phyloP scores from a whole-genome alignment of 495 filamentous ascomycete species.

The Talaromyces trachyspermus region DNA sequence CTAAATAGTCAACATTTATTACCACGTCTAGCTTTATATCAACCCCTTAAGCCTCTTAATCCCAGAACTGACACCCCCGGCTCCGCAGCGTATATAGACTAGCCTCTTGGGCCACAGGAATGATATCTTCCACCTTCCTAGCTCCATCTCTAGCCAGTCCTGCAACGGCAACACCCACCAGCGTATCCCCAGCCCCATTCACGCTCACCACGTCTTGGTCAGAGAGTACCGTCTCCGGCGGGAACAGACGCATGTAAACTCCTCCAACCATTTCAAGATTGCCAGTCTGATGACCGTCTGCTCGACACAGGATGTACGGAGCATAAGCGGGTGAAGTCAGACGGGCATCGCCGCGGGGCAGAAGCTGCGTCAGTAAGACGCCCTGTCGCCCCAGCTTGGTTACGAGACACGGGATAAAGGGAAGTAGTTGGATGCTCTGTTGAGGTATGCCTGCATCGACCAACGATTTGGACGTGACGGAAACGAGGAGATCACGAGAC shows the following conservation, averaged over 20 bases:
- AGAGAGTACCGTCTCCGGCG: conserved; percentile 53
- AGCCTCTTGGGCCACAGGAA: conserved; percentile 58
- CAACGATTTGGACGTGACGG: conserved; percentile 49
- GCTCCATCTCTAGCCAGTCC: conserved; percentile 39
- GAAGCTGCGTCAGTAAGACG: conserved; percentile 67
- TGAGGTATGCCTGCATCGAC: conserved; percentile 80
- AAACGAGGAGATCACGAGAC: conserved; percentile 57
- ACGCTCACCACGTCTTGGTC: conserved; percentile 68
- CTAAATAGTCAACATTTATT: no score
- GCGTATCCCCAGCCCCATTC: conserved; percentile 92
- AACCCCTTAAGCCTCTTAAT: conserved; percentile 14
- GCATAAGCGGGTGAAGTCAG: conserved; percentile 53
- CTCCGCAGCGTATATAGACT: conserved; percentile 69
- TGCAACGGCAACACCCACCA: conserved; percentile 72
- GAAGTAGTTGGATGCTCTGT: conserved; percentile 75
- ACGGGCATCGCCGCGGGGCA: conserved; percentile 55
- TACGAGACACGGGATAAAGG: conserved; percentile 75
- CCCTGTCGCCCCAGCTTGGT: conserved; percentile 77
- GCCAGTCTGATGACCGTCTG: conserved; percentile 18
- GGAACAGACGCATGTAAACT: conserved; percentile 77
- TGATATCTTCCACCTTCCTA: conserved; percentile 29
- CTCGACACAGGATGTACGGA: conserved; percentile 61
- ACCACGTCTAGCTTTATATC: neutral
- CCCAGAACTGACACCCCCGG: conserved; percentile 53
- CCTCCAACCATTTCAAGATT: conserved; percentile 60